A percentile compares a stretch with the other conserved stretches of the same genome.
phyloP scores from a whole-genome alignment of 805 yeast species.

The Nakazawaea ernobii region DNA sequence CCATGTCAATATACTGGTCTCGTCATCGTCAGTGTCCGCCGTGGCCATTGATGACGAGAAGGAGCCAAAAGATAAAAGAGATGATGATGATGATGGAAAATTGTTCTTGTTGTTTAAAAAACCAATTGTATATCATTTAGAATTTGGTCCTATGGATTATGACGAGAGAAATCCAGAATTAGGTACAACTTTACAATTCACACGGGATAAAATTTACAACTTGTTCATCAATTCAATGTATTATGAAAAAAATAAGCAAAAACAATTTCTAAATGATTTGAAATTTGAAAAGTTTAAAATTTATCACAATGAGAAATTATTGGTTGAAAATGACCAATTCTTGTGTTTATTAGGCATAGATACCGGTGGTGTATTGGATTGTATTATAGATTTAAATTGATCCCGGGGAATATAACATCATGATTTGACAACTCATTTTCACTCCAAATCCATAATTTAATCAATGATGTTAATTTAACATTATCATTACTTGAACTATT shows the following conservation, averaged over 20 bases:
- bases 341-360: constrained; percentile 46
- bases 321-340: constrained; percentile 37
- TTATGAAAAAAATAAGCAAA: constrained; percentile 17
- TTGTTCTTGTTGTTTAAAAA: constrained; percentile 18
- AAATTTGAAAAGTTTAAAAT: constrained; percentile 30
- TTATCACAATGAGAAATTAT: constrained; percentile 25
- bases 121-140: constrained; percentile 58
- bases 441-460: constrained; percentile 23
- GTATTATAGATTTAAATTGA: constrained; percentile 22
- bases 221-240: constrained; percentile 42
- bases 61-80: neutral
- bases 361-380: constrained; percentile 42
- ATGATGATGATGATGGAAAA: constrained; percentile 12
- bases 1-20: constrained; percentile 35
- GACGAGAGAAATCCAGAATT: constrained; percentile 56
- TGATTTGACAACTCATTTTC: constrained; percentile 4
- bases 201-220: constrained; percentile 50
- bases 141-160: constrained; percentile 79
- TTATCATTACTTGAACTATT: constrained; percentile 14
- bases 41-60: too few species aligned
- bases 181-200: constrained; percentile 62
- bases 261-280: too few species aligned
- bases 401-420: constrained; percentile 6
- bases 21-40: too few species aligned
- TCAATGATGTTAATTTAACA: constrained; percentile 19